Percentiles rank a stretch among this genome's conserved stretches.
These are phyloP conservation scores for Penicillium silybi DNA, from an alignment of 495 filamentous ascomycete species.

Conservation along the genomic window DNA sequence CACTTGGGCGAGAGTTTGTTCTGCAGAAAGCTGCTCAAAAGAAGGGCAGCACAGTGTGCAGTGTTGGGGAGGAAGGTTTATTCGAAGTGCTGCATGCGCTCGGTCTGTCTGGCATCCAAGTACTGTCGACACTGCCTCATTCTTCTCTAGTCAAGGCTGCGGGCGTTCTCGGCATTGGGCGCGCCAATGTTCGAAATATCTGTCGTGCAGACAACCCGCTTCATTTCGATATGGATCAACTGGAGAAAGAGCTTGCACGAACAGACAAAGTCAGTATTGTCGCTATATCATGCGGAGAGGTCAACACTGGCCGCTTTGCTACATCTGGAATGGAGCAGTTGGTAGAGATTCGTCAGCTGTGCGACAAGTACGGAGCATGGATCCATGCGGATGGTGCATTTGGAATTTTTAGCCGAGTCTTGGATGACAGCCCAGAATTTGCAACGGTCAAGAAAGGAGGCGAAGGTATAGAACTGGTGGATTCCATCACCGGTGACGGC, in stretches of 20 bases:
- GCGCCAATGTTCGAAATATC: conserved; percentile 61
- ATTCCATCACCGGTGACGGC: conserved; percentile 81
- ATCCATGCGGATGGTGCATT: conserved; percentile 91
- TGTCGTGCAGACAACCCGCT: conserved; percentile 52
- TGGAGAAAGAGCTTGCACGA: conserved; percentile 52
- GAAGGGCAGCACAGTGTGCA: conserved; percentile 32
- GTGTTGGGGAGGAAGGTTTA: conserved; percentile 67
- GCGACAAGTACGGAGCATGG: conserved; percentile 76
- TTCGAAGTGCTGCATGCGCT: conserved; percentile 59
- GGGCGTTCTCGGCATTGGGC: conserved; percentile 73
- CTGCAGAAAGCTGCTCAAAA: conserved; percentile 42
- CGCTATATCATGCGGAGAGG: conserved; percentile 76
- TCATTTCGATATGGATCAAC: conserved; percentile 58
- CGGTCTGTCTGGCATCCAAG: conserved; percentile 62
- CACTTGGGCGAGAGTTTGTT: conserved; percentile 68
- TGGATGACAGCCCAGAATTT: conserved; percentile 60
- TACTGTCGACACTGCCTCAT: conserved; percentile 78
- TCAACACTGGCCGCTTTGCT: conserved; percentile 86
- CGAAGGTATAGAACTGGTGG: conserved; percentile 73
- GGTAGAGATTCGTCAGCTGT: conserved; percentile 59
- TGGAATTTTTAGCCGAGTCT: conserved; percentile 71
- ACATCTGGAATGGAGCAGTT: conserved; percentile 57
- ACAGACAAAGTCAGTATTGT: conserved; percentile 64
- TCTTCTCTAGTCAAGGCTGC: conserved; percentile 81
- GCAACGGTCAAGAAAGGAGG: conserved; percentile 47